phyloP scores from a whole-genome alignment of 352 stramenopile species.

The Phytophthora tentaculata region DNA sequence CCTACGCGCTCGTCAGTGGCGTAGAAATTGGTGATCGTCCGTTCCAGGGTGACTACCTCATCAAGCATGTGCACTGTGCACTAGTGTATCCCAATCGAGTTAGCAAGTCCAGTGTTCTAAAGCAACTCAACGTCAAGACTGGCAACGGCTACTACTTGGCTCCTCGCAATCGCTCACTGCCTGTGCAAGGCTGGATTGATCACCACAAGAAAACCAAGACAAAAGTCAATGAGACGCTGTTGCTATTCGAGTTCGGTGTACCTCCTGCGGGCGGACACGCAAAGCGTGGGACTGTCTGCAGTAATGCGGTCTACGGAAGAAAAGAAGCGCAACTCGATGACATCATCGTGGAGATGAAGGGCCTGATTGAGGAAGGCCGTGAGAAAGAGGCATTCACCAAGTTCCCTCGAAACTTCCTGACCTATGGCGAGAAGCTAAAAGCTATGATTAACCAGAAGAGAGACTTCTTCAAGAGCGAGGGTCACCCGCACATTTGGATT shows the following conservation, averaged over 20 bases:
- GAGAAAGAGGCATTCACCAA: not conserved
- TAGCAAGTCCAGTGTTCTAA: not conserved
- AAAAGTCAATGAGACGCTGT: not conserved
- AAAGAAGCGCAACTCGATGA: not conserved
- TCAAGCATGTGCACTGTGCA: not conserved
- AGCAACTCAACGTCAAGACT: not conserved
- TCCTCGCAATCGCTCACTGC: not conserved
- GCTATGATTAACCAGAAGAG: not conserved
- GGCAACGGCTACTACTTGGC: not conserved
- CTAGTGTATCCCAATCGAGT: not conserved
- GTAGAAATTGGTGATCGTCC: not conserved
- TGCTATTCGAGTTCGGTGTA: not conserved
- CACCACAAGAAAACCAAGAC: not conserved
- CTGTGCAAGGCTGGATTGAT: not conserved
- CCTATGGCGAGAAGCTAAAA: not conserved
- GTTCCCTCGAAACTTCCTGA: not conserved
- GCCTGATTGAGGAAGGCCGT: not conserved
- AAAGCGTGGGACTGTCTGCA: no score
- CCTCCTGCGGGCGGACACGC: not conserved
- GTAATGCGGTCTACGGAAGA: not conserved
- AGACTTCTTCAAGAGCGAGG: conserved; percentile 3
- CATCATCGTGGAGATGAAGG: not conserved
- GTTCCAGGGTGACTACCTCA: not conserved
- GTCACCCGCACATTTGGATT: conserved; percentile 1
- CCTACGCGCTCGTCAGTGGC: not conserved